Conservation (phyloP, 1,139 yeast genomes). For the Taphrina betulina region DNA sequence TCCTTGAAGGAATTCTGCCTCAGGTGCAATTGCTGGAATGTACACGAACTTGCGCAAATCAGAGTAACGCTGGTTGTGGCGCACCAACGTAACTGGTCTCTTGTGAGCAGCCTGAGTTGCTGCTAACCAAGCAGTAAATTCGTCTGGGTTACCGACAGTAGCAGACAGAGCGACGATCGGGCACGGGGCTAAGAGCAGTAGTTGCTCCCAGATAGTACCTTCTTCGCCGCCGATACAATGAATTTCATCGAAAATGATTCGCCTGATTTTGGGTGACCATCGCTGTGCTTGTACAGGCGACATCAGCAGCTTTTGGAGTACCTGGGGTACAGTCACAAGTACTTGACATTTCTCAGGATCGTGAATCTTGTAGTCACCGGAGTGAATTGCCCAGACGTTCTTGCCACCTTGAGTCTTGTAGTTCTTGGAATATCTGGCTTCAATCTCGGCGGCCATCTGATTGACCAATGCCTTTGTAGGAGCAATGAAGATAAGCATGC, state of each 20-base stretch:
- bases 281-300: slow-evolving; percentile 34
- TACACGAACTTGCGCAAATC: slow-evolving; percentile 34
- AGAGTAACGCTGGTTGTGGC: slow-evolving; percentile 34
- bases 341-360: slow-evolving; percentile 34
- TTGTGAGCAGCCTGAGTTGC: slow-evolving; percentile 33
- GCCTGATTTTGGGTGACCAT: slow-evolving; percentile 34
- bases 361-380: slow-evolving; percentile 33
- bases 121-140: slow-evolving; percentile 32
- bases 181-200: slow-evolving; percentile 32
- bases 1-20: slow-evolving; percentile 17
- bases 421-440: slow-evolving; percentile 33
- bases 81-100: slow-evolving; percentile 28
- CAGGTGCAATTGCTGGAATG: slow-evolving; percentile 29
- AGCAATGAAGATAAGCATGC: slow-evolving; percentile 33
- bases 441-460: slow-evolving; percentile 34
- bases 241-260: slow-evolving; percentile 34
- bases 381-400: slow-evolving; percentile 34
- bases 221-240: slow-evolving; percentile 34
- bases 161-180: slow-evolving; percentile 36
- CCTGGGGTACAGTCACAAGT: slow-evolving; percentile 34
- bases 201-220: slow-evolving; percentile 33
- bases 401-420: slow-evolving; percentile 34
- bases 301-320: slow-evolving; percentile 33
- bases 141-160: slow-evolving; percentile 35
- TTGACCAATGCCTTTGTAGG: slow-evolving; percentile 35